Evolutionary conservation across 2,329 filamentous ascomycete species (phyloP), one percentile per base, ranked within the genome.

Genomic region (Apiospora kogelbergensis): DNA sequence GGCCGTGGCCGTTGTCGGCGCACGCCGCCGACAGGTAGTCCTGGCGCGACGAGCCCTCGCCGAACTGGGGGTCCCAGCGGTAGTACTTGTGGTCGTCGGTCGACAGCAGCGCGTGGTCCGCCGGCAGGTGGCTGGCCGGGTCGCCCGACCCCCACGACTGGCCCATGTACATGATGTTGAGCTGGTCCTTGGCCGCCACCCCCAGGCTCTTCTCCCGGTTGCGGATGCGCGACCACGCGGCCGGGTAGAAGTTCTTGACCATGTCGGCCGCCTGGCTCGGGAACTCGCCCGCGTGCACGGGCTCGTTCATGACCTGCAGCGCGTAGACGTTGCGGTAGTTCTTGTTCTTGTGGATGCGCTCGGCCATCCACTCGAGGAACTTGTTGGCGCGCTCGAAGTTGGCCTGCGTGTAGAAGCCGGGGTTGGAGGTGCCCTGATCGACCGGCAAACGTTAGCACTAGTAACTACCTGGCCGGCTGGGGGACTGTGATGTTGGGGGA

Each of bases 231-330:
- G 76, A 71, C 74, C 73, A 76, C 2, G 84, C 85, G 3, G 77
- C 78, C 1, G 82, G 83, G 71, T 88, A 88, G 75, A 80, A 88
- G 40, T 75, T 76, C 9, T 78, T 76, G 6, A 80, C 70, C 78
- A 85, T 74, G 37, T 74, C 73, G 42, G 77, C 76, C 2, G 77
- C 77, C 5, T 76, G 68, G 60, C 72, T 69, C 41, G 72, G 68
- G 63, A 77, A 70, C 66, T 81, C 74, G 65, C 69, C 11, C 26
- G 69, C 9, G 48, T 73, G 72, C 6, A 81, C 73, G 3, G 85
- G 85, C 74, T 87, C 85, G 74, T 87, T 88, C 65, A 87, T 79
- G 26, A 87, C 77, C 68, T 84, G 80, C 17, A 87, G 71, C 79
- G 84, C 85, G 57, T 85, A 84, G 40, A 86, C 85, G 44, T 81